Evolutionary conservation across 148 eudicot species (phyloP).

Genomic region (Dysphania ambrosioides): DNA sequence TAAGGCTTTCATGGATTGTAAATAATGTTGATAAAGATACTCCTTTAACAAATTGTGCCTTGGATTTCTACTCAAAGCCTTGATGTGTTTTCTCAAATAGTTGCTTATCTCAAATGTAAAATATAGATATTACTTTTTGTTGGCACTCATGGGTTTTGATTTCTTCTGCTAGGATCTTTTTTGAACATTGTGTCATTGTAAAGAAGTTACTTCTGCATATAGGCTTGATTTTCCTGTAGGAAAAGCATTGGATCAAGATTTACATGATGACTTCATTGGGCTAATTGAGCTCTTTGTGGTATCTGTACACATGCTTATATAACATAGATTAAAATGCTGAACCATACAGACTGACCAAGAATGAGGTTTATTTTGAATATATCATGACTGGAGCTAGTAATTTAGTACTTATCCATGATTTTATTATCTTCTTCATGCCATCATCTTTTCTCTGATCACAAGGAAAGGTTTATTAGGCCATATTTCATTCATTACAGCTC

Average conservation of each 20-base stretch:
- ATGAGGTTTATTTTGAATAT: slow-evolving; percentile 61
- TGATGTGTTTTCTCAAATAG: neutral
- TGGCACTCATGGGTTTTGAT: neutral
- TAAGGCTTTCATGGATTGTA: neutral
- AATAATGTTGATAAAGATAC: neutral
- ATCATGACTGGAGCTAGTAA: slow-evolving; percentile 71
- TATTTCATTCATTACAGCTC: neutral
- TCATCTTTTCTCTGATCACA: slow-evolving; percentile 55
- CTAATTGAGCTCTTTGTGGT: neutral
- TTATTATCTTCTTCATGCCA: slow-evolving; percentile 65
- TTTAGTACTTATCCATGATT: slow-evolving; percentile 66
- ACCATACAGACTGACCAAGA: slow-evolving; percentile 63
- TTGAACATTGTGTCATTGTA: neutral
- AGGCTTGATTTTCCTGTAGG: neutral
- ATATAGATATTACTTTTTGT: neutral
- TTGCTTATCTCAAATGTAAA: neutral
- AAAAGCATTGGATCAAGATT: neutral
- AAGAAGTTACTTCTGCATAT: neutral
- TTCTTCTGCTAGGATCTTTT: neutral
- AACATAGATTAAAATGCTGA: neutral
- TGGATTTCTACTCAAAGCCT: too few species aligned
- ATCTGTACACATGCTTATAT: neutral
- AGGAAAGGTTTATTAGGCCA: slow-evolving; percentile 40
- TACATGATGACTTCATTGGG: neutral
- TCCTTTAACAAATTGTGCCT: neutral